Evolutionary conservation across 2,329 filamentous ascomycete species (phyloP).

Genomic region (Colletotrichum sp.): DNA sequence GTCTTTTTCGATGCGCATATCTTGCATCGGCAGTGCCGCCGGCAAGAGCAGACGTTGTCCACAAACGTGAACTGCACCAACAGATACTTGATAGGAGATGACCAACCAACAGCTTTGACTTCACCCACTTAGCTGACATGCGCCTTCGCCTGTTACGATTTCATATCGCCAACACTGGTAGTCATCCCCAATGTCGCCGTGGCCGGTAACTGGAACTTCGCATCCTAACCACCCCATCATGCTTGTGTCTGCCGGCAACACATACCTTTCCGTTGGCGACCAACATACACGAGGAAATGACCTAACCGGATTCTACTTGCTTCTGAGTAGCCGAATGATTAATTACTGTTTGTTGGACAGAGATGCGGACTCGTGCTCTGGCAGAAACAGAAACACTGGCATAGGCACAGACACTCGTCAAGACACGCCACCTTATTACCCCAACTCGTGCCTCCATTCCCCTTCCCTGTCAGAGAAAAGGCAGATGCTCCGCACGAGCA

Average conservation of each 20-base stretch:
- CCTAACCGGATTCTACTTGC: background rate
- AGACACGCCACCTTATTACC: slow-evolving; percentile 11
- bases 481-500: background rate
- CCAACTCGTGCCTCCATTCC: slow-evolving; percentile 8
- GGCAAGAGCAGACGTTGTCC: background rate
- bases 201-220: background rate
- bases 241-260: background rate
- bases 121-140: background rate
- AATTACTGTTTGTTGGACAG: background rate
- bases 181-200: background rate
- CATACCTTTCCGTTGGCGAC: background rate
- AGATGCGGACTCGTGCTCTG: background rate
- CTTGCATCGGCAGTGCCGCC: background rate
- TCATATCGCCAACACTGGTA: background rate
- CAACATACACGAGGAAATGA: background rate
- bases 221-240: background rate
- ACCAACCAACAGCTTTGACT: background rate
- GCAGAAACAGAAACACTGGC: background rate
- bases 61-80: background rate
- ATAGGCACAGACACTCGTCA: background rate
- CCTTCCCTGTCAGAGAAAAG: background rate
- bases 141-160: background rate
- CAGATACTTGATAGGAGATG: background rate
- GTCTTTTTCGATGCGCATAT: background rate
- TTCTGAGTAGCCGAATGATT: background rate